Evolutionary conservation across 169 alveolate genomes (phyloP).

Genomic region (Plasmodium berghei): DNA sequence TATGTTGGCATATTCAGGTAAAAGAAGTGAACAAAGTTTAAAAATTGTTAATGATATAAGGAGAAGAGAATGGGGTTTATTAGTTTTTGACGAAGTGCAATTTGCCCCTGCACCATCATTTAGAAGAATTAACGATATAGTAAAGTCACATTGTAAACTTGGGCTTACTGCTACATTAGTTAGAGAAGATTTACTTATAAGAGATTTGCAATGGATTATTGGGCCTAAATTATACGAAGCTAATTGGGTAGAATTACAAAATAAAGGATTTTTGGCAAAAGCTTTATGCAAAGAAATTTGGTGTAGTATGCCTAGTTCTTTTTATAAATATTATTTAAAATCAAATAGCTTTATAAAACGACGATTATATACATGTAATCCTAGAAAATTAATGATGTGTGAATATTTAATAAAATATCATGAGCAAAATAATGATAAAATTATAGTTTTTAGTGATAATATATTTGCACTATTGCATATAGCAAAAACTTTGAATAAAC

Average conservation of each 20-base stretch:
- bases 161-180: slow-evolving; percentile 99
- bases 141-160: slow-evolving; percentile 95
- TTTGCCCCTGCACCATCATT: slow-evolving; percentile 99
- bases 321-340: slow-evolving; percentile 94
- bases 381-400: slow-evolving; percentile 96
- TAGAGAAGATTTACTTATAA: slow-evolving; percentile 98
- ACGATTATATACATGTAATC: slow-evolving; percentile 97
- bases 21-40: slow-evolving; percentile 92
- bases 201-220: slow-evolving; percentile 97
- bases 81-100: slow-evolving; percentile 99
- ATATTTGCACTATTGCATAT: slow-evolving; percentile 94
- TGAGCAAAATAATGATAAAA: slow-evolving; percentile 97
- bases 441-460: slow-evolving; percentile 98
- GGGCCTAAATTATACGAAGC: slow-evolving; percentile 99
- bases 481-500: slow-evolving; percentile 92
- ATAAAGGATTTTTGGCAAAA: slow-evolving; percentile 97
- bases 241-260: slow-evolving; percentile 98
- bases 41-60: slow-evolving; percentile 90
- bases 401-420: slow-evolving; percentile 96
- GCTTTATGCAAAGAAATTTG: slow-evolving; percentile 98
- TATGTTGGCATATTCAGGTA: slow-evolving; percentile 94
- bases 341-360: slow-evolving; percentile 91
- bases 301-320: slow-evolving; percentile 99
- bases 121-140: slow-evolving; percentile 90
- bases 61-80: slow-evolving; percentile 97